Conservation (phyloP, 345 rosid genomes). For the Citrus sinensis region DNA sequence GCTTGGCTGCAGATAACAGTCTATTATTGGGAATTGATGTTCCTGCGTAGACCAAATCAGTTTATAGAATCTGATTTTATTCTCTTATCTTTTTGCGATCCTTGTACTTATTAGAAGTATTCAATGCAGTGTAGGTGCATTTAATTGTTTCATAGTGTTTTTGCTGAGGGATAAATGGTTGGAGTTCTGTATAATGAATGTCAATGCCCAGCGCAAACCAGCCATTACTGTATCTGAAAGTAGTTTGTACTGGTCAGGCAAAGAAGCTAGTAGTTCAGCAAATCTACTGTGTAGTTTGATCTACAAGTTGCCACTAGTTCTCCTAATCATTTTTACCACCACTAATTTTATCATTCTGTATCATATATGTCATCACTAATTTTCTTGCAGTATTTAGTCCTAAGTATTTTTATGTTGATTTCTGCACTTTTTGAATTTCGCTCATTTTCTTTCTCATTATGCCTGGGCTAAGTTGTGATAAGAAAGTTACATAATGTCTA, state of each 20-base stretch:
- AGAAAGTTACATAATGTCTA: background rate
- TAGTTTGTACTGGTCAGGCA: background rate
- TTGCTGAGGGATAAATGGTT: background rate
- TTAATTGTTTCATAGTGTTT: conserved; percentile 3
- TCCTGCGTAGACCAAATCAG: background rate
- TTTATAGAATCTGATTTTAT: background rate
- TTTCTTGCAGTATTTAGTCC: background rate
- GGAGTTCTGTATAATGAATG: background rate
- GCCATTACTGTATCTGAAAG: background rate
- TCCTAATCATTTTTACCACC: background rate
- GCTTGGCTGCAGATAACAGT: background rate
- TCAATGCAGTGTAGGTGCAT: background rate
- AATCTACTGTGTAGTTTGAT: background rate
- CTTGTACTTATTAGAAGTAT: background rate
- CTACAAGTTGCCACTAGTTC: background rate
- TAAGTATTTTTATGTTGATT: background rate
- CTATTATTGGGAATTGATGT: background rate
- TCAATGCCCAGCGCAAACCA: background rate
- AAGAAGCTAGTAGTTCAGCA: background rate
- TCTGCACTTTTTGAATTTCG: background rate
- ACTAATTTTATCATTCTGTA: background rate
- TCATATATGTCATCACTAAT: background rate
- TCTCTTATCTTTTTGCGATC: background rate
- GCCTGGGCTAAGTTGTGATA: background rate
- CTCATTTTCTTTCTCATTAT: background rate